Percentiles rank a stretch among this genome's conserved stretches.
Evolutionary conservation across 768 basidiomycete genomes (phyloP).

Genomic region (Boletus vinaceobasis): DNA sequence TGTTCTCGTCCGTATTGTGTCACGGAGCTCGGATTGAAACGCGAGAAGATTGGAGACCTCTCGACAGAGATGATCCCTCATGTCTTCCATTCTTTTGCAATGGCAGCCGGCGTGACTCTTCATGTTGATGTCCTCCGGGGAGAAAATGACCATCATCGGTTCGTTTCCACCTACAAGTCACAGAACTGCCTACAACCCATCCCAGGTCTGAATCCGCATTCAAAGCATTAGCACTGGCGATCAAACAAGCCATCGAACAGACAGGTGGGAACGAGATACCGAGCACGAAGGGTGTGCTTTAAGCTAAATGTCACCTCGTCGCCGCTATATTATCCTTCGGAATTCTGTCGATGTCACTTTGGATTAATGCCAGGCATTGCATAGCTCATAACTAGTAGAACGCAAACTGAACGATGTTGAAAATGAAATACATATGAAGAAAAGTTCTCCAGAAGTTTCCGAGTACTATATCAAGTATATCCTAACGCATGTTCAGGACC

Average conservation of each 20-base stretch:
- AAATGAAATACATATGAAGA: conserved; percentile 20
- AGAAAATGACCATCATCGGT: conserved; percentile 98
- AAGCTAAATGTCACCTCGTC: conserved; percentile 10
- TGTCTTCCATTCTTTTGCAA: conserved; percentile 97
- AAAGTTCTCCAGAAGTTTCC: neutral
- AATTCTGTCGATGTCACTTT: neutral
- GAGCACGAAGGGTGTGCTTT: conserved; percentile 94
- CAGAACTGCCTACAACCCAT: neutral
- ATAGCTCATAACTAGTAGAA: neutral
- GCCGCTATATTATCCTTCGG: neutral
- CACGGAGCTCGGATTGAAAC: conserved; percentile 79
- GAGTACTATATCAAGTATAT: conserved; percentile 6
- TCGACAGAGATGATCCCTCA: conserved; percentile 99
- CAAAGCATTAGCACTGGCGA: conserved; percentile 94
- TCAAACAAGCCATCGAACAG: conserved; percentile 87
- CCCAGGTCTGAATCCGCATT: conserved; percentile 93
- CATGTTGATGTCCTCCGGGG: conserved; percentile 94
- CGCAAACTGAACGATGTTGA: neutral
- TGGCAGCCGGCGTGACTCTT: conserved; percentile 88
- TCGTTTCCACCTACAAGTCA: conserved; percentile 21
- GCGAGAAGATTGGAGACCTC: conserved; percentile 92
- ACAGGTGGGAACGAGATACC: conserved; percentile 91
- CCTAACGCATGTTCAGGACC: conserved; percentile 43
- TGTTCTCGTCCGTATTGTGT: conserved; percentile 97
- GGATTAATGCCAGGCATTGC: neutral